Conservation (phyloP, 2,329 filamentous ascomycete species). For the Penicillium palitans region DNA sequence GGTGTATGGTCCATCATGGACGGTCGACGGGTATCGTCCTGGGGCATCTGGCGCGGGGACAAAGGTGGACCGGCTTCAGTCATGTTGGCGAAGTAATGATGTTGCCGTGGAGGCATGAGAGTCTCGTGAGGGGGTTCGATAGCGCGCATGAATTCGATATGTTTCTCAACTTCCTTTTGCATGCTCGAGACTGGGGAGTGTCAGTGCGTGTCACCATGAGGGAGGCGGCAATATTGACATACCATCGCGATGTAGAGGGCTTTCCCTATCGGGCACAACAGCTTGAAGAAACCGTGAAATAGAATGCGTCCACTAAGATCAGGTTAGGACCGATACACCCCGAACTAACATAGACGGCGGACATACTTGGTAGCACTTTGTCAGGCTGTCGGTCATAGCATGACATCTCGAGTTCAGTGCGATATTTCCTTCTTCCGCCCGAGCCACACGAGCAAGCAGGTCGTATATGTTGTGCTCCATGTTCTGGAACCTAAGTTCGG, state of each 20-base stretch:
- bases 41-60: constrained; percentile 81
- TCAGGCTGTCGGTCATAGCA: constrained; percentile 75
- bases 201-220: constrained; percentile 17
- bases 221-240: constrained; percentile 39
- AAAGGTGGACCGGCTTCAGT: constrained; percentile 72
- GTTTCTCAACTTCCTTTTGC: constrained; percentile 63
- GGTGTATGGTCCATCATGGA: constrained; percentile 63
- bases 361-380: constrained; percentile 66
- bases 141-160: constrained; percentile 58
- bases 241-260: constrained; percentile 79
- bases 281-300: constrained; percentile 73
- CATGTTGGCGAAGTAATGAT: constrained; percentile 63
- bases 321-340: constrained; percentile 10
- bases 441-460: constrained; percentile 70
- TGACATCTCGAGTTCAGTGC: constrained; percentile 80
- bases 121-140: constrained; percentile 65
- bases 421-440: constrained; percentile 80
- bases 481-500: constrained; percentile 71
- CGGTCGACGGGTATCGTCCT: constrained; percentile 76
- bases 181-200: constrained; percentile 51
- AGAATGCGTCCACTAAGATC: constrained; percentile 73
- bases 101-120: constrained; percentile 62
- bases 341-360: constrained; percentile 3
- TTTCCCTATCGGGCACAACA: constrained; percentile 73
- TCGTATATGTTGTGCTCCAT: constrained; percentile 85